Evolutionary conservation across 176 grass and related monocot species (phyloP).

Genomic region (Urochloa ruziziensis): DNA sequence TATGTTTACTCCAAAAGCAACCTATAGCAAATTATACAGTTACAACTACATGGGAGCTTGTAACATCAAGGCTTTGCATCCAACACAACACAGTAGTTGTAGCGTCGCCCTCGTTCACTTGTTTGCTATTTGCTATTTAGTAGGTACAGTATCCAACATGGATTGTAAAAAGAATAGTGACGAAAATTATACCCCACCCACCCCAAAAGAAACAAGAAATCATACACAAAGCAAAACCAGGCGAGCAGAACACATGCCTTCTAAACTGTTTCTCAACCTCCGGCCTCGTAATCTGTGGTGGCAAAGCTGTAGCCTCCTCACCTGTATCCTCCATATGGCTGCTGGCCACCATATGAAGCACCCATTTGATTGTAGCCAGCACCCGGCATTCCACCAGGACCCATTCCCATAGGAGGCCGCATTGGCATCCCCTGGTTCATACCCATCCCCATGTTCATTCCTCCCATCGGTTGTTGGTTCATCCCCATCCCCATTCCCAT

Average conservation of each 20-base stretch:
- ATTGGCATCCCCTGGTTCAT: constrained; percentile 74
- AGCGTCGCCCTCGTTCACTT: constrained; percentile 11
- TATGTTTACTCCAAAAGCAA: constrained; percentile 25
- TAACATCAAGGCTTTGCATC: constrained; percentile 29
- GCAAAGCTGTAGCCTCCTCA: constrained; percentile 36
- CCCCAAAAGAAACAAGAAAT: constrained; percentile 28
- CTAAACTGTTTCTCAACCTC: constrained; percentile 31
- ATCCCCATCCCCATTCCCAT: constrained; percentile 52
- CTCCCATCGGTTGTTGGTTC: constrained; percentile 48
- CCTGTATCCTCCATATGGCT: constrained; percentile 81
- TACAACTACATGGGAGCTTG: constrained; percentile 44
- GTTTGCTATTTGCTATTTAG: constrained; percentile 41
- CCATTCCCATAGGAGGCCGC: constrained; percentile 63
- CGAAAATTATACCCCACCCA: constrained; percentile 47
- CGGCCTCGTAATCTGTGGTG: background rate
- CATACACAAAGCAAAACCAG: constrained; percentile 41
- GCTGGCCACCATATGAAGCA: constrained; percentile 67
- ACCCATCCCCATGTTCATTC: constrained; percentile 53
- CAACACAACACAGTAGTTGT: constrained; percentile 39
- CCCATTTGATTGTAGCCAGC: constrained; percentile 81
- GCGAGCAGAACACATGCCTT: constrained; percentile 37
- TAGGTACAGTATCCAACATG: constrained; percentile 52
- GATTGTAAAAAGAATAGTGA: constrained; percentile 54
- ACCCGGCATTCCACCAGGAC: constrained; percentile 59
- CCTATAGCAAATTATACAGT: constrained; percentile 29